A percentile compares a stretch with the other conserved stretches of the same genome.
These are phyloP conservation scores for Microdochium nivale DNA, from an alignment of 2,329 filamentous ascomycete species.

Conservation along the genomic window DNA sequence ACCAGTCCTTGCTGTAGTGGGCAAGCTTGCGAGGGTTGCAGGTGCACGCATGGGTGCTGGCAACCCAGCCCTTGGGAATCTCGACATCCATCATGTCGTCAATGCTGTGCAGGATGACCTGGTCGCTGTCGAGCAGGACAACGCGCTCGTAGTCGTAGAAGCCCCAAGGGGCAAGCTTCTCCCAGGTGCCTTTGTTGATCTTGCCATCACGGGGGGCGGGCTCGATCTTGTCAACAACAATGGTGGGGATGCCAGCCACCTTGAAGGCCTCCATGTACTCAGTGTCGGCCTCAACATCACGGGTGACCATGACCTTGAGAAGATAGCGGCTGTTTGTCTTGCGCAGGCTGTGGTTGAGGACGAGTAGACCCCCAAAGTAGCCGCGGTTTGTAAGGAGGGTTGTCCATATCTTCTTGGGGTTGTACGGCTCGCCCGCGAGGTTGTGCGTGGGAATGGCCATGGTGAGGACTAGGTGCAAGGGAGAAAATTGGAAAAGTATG, in stretches of 20 bases:
- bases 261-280: constrained; percentile 24
- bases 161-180: constrained; percentile 23
- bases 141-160: constrained; percentile 22
- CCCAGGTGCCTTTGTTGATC: constrained; percentile 23
- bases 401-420: constrained; percentile 22
- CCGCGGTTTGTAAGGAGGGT: constrained; percentile 21
- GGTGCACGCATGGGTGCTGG: constrained; percentile 22
- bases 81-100: constrained; percentile 22
- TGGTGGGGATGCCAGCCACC: constrained; percentile 21
- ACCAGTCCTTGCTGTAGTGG: constrained; percentile 22
- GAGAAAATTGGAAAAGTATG: neutral
- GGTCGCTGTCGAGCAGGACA: constrained; percentile 22
- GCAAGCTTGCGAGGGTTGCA: constrained; percentile 21
- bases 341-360: constrained; percentile 19
- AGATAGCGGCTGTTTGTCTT: constrained; percentile 16
- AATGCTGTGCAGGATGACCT: constrained; percentile 20
- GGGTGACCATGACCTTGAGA: constrained; percentile 22
- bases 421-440: constrained; percentile 8
- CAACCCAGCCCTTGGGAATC: constrained; percentile 20
- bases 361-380: constrained; percentile 20
- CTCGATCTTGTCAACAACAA: constrained; percentile 24
- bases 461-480: neutral
- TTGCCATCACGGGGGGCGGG: constrained; percentile 22
- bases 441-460: neutral
- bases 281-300: constrained; percentile 21